Conservation (phyloP, 2,329 filamentous ascomycete genomes). For the Aspergillus floridensis region DNA sequence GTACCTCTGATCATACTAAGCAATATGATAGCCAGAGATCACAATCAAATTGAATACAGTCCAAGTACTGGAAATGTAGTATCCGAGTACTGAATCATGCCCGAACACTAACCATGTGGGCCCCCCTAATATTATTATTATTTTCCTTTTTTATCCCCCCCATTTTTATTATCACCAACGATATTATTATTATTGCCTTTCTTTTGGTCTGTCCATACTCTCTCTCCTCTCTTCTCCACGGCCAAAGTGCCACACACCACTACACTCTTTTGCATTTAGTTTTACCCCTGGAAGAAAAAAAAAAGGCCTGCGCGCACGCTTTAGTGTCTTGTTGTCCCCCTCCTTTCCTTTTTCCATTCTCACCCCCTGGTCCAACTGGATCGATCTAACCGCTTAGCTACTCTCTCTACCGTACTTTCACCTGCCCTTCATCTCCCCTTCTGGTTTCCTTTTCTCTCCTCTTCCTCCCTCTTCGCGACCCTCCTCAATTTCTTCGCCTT, state of each 20-base stretch:
- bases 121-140: background rate
- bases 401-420: conserved; percentile 2
- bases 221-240: background rate
- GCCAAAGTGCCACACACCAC: conserved; percentile 5
- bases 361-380: conserved; percentile 8
- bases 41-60: background rate
- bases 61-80: background rate
- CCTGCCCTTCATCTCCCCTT: conserved; percentile 19
- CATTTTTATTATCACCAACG: background rate
- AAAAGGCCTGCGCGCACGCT: background rate
- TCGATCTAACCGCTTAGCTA: conserved; percentile 2
- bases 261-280: background rate
- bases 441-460: conserved; percentile 24
- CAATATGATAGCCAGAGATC: background rate
- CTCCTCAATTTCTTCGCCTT: conserved; percentile 23
- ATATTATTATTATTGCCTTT: background rate
- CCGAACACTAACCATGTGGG: background rate
- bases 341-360: conserved; percentile 7
- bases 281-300: background rate
- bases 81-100: background rate
- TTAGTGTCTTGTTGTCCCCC: conserved; percentile 8
- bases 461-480: conserved; percentile 24
- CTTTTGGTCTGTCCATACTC: conserved; percentile 5
- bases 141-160: background rate
- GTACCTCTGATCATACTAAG: background rate